Conservation (phyloP, 805 yeast species). For the Candida nonsorbophila region DNA sequence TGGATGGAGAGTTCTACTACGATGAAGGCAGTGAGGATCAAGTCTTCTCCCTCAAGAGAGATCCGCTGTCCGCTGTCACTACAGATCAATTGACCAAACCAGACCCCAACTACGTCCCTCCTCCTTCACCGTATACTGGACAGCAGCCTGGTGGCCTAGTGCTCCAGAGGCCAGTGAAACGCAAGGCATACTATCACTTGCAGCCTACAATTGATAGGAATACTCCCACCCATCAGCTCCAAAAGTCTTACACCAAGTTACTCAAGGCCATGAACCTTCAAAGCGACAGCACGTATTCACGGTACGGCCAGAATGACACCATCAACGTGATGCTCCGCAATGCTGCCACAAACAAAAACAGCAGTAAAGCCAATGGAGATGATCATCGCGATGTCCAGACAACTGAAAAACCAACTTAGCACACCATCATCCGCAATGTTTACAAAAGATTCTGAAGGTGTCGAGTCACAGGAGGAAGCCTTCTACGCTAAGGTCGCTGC, state of each 20-base stretch:
- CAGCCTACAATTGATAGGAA: constrained; percentile 13
- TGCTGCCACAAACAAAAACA: constrained; percentile 4
- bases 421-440: too few species aligned
- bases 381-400: too few species aligned
- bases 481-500: background rate
- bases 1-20: background rate
- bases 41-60: background rate
- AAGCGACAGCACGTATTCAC: constrained; percentile 9
- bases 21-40: background rate
- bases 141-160: background rate
- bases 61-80: background rate
- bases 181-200: constrained; percentile 14
- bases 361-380: too few species aligned
- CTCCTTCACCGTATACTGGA: background rate
- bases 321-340: constrained; percentile 8
- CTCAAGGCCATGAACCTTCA: constrained; percentile 17
- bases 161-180: constrained; percentile 5
- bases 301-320: constrained; percentile 19
- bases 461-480: background rate
- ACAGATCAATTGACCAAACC: background rate
- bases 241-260: constrained; percentile 16
- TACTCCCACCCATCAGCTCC: constrained; percentile 11
- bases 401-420: too few species aligned
- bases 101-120: background rate
- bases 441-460: background rate